A percentile compares a stretch with the other conserved stretches of the same genome.
phyloP scores from a whole-genome alignment of 140 eudicot species.

The Stevia rebaudiana region DNA sequence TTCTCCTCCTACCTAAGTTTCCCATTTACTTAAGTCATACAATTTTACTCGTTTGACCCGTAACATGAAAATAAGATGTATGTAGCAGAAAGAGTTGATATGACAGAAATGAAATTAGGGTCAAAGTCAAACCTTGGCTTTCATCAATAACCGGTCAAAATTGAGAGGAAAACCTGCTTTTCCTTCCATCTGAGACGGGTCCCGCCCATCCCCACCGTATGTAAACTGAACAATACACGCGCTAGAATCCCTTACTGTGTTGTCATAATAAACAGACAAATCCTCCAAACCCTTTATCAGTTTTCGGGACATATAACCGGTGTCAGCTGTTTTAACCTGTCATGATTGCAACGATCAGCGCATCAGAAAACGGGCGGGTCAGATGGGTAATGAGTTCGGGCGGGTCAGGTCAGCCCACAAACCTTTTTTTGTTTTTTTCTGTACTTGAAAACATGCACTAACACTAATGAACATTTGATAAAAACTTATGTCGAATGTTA shows the following conservation, averaged over 20 bases:
- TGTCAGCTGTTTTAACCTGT: slow-evolving; percentile 99
- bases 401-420: background rate
- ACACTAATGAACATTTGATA: background rate
- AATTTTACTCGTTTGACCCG: background rate
- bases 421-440: background rate
- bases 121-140: slow-evolving; percentile 68
- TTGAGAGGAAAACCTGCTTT: slow-evolving; percentile 71
- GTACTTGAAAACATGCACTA: background rate
- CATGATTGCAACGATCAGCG: background rate
- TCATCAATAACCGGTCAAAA: slow-evolving; percentile 65
- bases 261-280: slow-evolving; percentile 68
- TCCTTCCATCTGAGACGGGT: slow-evolving; percentile 95
- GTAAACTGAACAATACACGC: slow-evolving; percentile 73
- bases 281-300: slow-evolving; percentile 92
- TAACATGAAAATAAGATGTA: no score
- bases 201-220: slow-evolving; percentile 95
- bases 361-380: background rate
- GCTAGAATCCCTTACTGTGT: slow-evolving; percentile 85
- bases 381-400: background rate
- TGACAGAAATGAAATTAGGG: slow-evolving; percentile 8
- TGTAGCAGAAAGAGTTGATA: background rate
- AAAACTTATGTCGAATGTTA: background rate
- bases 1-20: background rate
- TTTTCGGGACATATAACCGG: slow-evolving; percentile 96
- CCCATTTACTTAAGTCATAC: background rate